Conservation (phyloP, 331 rosid species). For the Spiraea crenata region DNA sequence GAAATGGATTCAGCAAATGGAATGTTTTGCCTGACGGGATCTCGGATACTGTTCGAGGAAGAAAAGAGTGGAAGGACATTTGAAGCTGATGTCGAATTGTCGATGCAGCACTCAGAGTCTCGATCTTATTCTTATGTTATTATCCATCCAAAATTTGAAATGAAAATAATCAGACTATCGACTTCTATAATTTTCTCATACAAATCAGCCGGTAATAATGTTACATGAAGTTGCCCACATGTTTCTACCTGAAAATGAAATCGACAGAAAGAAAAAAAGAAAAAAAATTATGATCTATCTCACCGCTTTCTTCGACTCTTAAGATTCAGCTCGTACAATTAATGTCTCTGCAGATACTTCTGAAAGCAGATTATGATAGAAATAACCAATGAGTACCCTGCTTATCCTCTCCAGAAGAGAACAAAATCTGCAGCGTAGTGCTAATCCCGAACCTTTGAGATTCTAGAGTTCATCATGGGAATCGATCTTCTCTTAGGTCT, state of each 20-base stretch:
- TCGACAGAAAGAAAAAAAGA: too few relatives aligned
- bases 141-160: too few relatives aligned
- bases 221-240: not conserved
- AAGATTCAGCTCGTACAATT: not conserved
- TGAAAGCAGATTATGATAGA: not conserved
- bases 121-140: too few relatives aligned
- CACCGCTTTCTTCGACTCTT: slow-evolving; percentile 11
- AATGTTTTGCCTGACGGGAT: too few relatives aligned
- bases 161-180: too few relatives aligned
- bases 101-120: too few relatives aligned
- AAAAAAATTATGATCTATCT: not conserved
- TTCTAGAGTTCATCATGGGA: not conserved
- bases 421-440: not conserved
- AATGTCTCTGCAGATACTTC: not conserved
- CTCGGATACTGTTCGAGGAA: too few relatives aligned
- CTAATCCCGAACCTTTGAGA: not conserved
- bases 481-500: slow-evolving; percentile 17
- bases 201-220: not conserved
- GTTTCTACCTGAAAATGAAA: not conserved
- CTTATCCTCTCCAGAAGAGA: slow-evolving; percentile 4
- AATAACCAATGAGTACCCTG: not conserved
- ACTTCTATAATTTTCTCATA: not conserved
- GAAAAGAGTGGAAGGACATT: too few relatives aligned
- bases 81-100: too few relatives aligned
- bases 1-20: too few relatives aligned